Percentiles rank a stretch among this genome's conserved stretches.
These are phyloP conservation scores for Ogataea trehalophila DNA, from an alignment of 805 yeast genomes.

Conservation along the genomic window DNA sequence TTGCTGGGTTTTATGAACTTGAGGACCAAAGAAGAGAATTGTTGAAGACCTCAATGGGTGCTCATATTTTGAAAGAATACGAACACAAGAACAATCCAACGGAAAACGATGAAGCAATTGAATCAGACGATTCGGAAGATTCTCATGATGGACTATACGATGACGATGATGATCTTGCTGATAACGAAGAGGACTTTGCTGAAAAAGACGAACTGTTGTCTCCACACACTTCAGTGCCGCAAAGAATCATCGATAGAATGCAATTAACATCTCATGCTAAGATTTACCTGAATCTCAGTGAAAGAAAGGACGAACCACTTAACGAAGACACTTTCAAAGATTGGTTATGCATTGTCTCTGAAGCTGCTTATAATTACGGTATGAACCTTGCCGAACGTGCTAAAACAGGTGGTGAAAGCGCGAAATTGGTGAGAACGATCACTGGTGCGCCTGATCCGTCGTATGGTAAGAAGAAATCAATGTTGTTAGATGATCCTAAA, in stretches of 20 bases:
- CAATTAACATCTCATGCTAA: conserved; percentile 23
- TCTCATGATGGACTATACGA: conserved; percentile 6
- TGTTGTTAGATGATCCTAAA: conserved; percentile 22
- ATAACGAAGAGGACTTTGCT: conserved; percentile 2
- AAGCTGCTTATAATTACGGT: conserved; percentile 31
- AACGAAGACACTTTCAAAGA: conserved; percentile 28
- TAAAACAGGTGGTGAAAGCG: conserved; percentile 32
- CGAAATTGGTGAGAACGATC: conserved; percentile 35
- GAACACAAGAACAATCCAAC: neutral
- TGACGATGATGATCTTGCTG: conserved; percentile 9
- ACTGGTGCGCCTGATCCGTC: conserved; percentile 36
- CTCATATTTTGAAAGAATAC: conserved; percentile 7
- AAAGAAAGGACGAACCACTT: conserved; percentile 18
- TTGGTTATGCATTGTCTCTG: conserved; percentile 26
- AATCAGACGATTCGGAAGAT: conserved; percentile 2
- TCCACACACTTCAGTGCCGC: conserved; percentile 10
- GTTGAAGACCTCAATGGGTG: conserved; percentile 9
- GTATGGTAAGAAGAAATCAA: conserved; percentile 24
- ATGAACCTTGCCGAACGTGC: conserved; percentile 34
- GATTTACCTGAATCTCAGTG: conserved; percentile 22
- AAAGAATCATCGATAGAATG: conserved; percentile 20
- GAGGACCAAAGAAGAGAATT: conserved; percentile 22
- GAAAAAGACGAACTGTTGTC: conserved; percentile 8
- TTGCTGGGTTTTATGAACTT: conserved; percentile 23
- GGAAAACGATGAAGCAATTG: neutral